These are phyloP conservation scores for Gloeophyllum trabeum DNA, from an alignment of 768 basidiomycete genomes.

Conservation along the genomic window DNA sequence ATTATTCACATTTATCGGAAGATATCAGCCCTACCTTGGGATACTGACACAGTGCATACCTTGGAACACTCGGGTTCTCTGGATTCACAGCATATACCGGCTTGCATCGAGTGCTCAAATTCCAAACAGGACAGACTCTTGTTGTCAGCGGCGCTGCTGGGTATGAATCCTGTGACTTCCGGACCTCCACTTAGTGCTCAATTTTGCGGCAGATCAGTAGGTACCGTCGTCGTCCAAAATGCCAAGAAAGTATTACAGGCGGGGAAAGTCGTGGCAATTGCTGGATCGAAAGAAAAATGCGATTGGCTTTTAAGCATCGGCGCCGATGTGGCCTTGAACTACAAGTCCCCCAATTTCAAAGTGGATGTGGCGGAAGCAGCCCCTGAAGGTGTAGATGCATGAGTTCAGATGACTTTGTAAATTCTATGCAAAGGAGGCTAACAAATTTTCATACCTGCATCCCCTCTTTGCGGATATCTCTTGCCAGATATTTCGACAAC, in stretches of 20 bases:
- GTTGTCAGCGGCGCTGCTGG: background rate
- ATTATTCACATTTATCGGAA: background rate
- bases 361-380: conserved; percentile 3
- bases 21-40: background rate
- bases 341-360: conserved; percentile 5
- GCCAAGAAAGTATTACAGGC: conserved; percentile 4
- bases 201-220: conserved; percentile 1
- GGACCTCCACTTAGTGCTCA: background rate
- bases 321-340: conserved; percentile 4
- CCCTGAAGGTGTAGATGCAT: conserved; percentile 1
- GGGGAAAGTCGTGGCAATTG: conserved; percentile 3
- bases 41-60: background rate
- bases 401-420: background rate
- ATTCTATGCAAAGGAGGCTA: too few relatives aligned
- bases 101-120: background rate
- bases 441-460: background rate
- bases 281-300: conserved; percentile 1
- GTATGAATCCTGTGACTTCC: background rate
- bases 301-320: conserved; percentile 1
- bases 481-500: background rate
- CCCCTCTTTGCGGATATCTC: background rate
- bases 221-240: conserved; percentile 2
- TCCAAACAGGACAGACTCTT: background rate
- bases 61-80: background rate
- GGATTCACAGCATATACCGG: background rate